Evolutionary conservation across 768 basidiomycete species (phyloP), one percentile per base, ranked within the genome.

Genomic region (Lepiota brunneoincarnata): DNA sequence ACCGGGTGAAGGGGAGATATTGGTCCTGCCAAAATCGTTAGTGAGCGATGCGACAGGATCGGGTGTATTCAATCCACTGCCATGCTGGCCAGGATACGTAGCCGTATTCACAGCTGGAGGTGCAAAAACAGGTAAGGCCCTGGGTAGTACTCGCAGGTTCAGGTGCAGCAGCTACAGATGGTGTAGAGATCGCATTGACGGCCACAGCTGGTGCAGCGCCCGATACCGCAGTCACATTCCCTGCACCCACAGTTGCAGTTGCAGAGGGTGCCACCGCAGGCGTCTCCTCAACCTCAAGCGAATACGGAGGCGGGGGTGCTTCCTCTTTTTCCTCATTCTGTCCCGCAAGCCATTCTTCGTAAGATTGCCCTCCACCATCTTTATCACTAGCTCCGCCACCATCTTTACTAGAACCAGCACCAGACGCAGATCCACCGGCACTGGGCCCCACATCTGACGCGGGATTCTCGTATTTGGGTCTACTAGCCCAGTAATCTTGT

Each of bases 401-500:
- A 53, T 55, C 24, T 14, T 39, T 55, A 23, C 43, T 52, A 45
- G 18, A 39, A 35, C 23, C 43, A 34, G 28, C 49, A 14, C 47
- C 44, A 26, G 56, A 51, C n/a, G 59, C 54, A 38, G 60, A 51
- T 38, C 48, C 14, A 57, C 54, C 40, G 65, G 64, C 21, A 70
- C 66, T 31, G 7, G 31, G 31, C 31, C 7, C 7, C 31, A 31
- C 31, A 3, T 31, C 31, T 31, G 11, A 31, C 31, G 11, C 31
- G 31, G 31, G 31, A n/a, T 74, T 68, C 57, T 85, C 85, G 54
- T 80, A 83, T 45, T 68, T 75, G 17, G 88, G 87, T 4, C 85
- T 71, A 34, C 78, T 73, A 7, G 77, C 64, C 88, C 87, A 91
- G 63, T 87, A 91, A 62, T 90, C 87, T 56, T 86, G 79, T 9